Evolutionary conservation across 345 rosid genomes (phyloP), one percentile per base, ranked within the genome.

Genomic region (Dipteronia dyeriana): DNA sequence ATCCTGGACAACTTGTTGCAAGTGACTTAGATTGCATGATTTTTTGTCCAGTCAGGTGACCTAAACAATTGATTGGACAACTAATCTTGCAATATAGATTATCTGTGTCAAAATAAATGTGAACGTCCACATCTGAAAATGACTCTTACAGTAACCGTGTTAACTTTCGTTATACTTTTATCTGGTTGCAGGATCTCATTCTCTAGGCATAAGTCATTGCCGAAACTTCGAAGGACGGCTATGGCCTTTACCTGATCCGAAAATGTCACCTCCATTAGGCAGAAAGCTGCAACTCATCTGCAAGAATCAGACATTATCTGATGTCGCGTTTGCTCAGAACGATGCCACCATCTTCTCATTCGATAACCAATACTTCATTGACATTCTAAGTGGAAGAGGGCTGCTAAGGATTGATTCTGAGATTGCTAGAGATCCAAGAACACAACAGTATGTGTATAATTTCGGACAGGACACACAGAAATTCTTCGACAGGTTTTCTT

Each of bases 351-450:
- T 49, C n/a, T 43, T 74, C 39, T 73, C 38, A 17, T 74, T 74
- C 9, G 41, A 74, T 26, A 74, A 25, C n/a, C 76, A 45, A 26
- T 62, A 74, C 68, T 74, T 74, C 41, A 26, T 25, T 25, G 68
- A 74, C 68, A 62, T 62, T 41, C 76, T 22, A 74, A 16, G 19
- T 9, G 76, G 68, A 41, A 74, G 76, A 62, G 68, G 76, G 0
- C 51, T 73, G 17, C 76, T 73, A 22, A 73, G 17, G 57, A 61
- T 60, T 61, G 76, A 73, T 61, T 45, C 76, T 23, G 25, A 9
- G 76, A 62, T 74, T 23, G 68, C 68, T 2, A 17, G 8, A 45
- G 68, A 74, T 26, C 68, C 76, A 25, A 74, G 76, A 62, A 62
- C 76, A 74, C 76, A 9, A 13, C 45, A 20, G 5, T 45, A 61